Evolutionary conservation across 352 stramenopile species (phyloP), one percentile per base, ranked within the genome.

Genomic region (Phytophthora pistaciae): DNA sequence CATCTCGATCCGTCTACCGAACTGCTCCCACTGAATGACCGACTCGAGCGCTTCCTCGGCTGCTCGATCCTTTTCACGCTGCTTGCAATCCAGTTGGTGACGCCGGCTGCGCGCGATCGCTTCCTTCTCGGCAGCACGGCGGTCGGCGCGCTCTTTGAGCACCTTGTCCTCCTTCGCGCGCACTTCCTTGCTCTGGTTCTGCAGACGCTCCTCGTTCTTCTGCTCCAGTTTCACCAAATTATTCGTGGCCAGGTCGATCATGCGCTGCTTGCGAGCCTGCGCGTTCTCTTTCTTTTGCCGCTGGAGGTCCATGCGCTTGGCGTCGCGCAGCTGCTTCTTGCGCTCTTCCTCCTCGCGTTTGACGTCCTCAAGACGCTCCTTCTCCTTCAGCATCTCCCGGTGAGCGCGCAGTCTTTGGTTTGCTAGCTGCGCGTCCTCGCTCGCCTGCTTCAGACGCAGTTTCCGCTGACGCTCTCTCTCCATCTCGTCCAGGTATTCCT

Each of bases 191-290:
- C 77, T 86, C 64, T 95, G 86, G 59, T 87, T 85, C 23, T 90
- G 62, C 1, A 96, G 67, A 14, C 87, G 84, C 44, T 72, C 21
- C 13, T 95, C 85, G n/a, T 79, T 80, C 52, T 88, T 78, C 6
- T 84, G 77, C 62, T 93, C 85, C 13, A 94, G 64, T 50, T 92
- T 83, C 29, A 93, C 60, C 23, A 96, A 63, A 53, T 93, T 92
- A 21, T 93, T 79, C 14, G 83, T 85, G 29, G 83, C 89, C 59
- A 93, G 73, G 54, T 96, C 86, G 50, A 96, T 94, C 89, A 96
- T 95, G 20, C 85, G 85, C 66, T 94, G 86, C 58, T 94, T 94
- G 52, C 86, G 75, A 36, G 85, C 76, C 38, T 91, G 83, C 0
- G 82, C 66, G 33, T 80, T 77, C 18, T 84, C 83, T 40, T 84